These are phyloP conservation scores for Millerozyma acaciae DNA, from an alignment of 805 yeast genomes.

Conservation along the genomic window DNA sequence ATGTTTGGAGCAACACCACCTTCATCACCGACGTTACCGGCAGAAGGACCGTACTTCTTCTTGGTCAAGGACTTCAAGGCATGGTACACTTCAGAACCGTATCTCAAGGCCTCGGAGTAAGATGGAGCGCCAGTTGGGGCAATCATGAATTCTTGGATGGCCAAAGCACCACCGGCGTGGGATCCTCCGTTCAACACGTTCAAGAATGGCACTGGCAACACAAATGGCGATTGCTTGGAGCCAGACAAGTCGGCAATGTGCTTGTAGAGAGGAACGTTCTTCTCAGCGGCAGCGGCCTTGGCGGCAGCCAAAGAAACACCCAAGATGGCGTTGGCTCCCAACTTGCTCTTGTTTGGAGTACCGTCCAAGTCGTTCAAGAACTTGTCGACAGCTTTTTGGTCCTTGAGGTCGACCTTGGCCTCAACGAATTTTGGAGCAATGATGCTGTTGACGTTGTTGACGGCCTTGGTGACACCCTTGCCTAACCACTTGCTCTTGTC, in stretches of 20 bases:
- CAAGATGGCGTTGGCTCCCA: conserved; percentile 97
- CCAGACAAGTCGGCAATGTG: conserved; percentile 82
- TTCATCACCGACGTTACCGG: conserved; percentile 99
- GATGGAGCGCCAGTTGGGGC: conserved; percentile 89
- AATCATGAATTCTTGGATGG: conserved; percentile 99
- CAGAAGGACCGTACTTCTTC: conserved; percentile 94
- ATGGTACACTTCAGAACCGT: conserved; percentile 98
- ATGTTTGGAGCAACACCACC: conserved; percentile 99
- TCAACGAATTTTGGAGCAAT: conserved; percentile 91
- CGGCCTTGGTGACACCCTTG: conserved; percentile 97
- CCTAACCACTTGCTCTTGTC: conserved; percentile 98
- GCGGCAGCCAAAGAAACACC: conserved; percentile 98
- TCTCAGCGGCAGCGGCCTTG: conserved; percentile 97
- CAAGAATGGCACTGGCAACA: conserved; percentile 98
- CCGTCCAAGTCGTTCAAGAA: conserved; percentile 88
- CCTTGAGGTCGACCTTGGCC: conserved; percentile 76
- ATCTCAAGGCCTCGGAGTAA: conserved; percentile 94
- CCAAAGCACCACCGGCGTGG: conserved; percentile 99
- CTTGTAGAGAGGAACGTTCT: conserved; percentile 87
- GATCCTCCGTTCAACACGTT: conserved; percentile 99
- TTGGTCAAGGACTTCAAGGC: conserved; percentile 87
- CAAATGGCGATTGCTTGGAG: conserved; percentile 74
- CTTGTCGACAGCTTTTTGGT: conserved; percentile 84
- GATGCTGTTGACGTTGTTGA: conserved; percentile 88
- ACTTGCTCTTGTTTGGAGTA: conserved; percentile 93